Percentiles rank a stretch among this genome's conserved stretches.
Conservation (phyloP, 2,329 filamentous ascomycete species). For the Cladobotryum protrusum region DNA sequence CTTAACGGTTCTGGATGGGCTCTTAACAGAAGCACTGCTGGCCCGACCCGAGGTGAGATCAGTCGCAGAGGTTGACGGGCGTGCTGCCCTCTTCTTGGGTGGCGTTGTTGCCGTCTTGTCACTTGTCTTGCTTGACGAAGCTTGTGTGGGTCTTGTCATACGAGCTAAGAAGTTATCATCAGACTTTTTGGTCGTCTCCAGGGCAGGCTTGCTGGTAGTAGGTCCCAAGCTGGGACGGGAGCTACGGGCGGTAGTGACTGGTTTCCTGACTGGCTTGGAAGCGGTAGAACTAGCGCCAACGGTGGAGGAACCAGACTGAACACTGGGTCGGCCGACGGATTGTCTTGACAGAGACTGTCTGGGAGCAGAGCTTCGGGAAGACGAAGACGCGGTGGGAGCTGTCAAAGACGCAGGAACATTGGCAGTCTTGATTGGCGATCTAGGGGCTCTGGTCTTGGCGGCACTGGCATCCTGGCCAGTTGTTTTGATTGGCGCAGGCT, state of each 20-base stretch:
- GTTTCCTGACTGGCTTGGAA: conserved; percentile 35
- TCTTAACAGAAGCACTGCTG: background rate
- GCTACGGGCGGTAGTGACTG: conserved; percentile 39
- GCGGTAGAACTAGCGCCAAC: conserved; percentile 1
- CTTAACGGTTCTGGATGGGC: conserved; percentile 2
- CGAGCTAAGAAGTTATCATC: conserved; percentile 69
- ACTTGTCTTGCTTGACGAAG: conserved; percentile 59
- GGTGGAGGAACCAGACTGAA: conserved; percentile 32
- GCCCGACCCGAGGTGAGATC: conserved; percentile 15
- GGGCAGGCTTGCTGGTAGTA: conserved; percentile 46
- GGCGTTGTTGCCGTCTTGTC: conserved; percentile 53
- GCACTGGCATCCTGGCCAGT: conserved; percentile 36
- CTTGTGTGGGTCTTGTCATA: conserved; percentile 72
- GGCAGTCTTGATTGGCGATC: conserved; percentile 63
- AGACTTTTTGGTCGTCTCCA: conserved; percentile 39
- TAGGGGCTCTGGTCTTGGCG: conserved; percentile 51
- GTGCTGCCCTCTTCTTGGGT: conserved; percentile 34
- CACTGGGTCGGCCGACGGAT: conserved; percentile 27
- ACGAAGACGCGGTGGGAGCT: conserved; percentile 64
- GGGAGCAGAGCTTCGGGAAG: conserved; percentile 44
- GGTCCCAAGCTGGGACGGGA: conserved; percentile 50
- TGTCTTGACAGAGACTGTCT: conserved; percentile 20
- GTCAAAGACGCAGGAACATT: conserved; percentile 61
- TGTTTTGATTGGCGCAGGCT: conserved; percentile 37
- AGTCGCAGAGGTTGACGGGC: conserved; percentile 17